Evolutionary conservation across 306 rosid genomes (phyloP).

Genomic region (Medicago arabica): DNA sequence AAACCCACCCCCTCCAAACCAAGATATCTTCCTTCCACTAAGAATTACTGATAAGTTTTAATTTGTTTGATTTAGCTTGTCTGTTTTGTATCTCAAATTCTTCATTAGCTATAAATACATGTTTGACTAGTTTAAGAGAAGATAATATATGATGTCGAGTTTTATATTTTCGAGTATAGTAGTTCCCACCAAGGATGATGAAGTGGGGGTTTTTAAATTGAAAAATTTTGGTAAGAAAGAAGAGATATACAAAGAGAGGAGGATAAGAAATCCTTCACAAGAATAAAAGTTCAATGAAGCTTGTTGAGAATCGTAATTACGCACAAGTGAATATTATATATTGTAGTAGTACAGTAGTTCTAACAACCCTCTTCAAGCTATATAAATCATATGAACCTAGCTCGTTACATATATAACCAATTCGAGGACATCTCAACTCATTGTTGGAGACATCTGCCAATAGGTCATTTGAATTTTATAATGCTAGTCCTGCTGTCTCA

Average conservation of each 20-base stretch:
- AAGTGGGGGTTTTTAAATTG: not conserved
- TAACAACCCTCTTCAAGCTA: not conserved
- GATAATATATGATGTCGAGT: not conserved
- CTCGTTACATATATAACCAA: not conserved
- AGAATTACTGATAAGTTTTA: constrained; percentile 11
- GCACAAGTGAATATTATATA: not conserved
- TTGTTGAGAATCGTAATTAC: not conserved
- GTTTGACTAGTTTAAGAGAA: constrained; percentile 21
- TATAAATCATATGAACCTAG: not conserved
- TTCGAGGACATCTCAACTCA: not conserved
- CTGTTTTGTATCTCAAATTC: constrained; percentile 17
- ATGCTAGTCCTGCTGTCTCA: not conserved
- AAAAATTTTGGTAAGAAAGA: not conserved
- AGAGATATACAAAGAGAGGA: not conserved
- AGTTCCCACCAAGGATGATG: not conserved
- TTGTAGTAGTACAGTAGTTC: not conserved
- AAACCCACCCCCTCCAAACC: not conserved
- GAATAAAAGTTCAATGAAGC: not conserved
- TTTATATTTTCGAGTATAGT: not conserved
- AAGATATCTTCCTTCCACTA: not conserved
- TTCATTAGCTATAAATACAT: not conserved
- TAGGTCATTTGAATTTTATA: constrained; percentile 1
- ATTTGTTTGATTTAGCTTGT: constrained; percentile 37
- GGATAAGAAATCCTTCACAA: not conserved
- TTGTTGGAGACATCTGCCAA: not conserved